These are phyloP conservation scores for Macrolepiota albuminosa DNA, from an alignment of 768 basidiomycete genomes.

Conservation along the genomic window DNA sequence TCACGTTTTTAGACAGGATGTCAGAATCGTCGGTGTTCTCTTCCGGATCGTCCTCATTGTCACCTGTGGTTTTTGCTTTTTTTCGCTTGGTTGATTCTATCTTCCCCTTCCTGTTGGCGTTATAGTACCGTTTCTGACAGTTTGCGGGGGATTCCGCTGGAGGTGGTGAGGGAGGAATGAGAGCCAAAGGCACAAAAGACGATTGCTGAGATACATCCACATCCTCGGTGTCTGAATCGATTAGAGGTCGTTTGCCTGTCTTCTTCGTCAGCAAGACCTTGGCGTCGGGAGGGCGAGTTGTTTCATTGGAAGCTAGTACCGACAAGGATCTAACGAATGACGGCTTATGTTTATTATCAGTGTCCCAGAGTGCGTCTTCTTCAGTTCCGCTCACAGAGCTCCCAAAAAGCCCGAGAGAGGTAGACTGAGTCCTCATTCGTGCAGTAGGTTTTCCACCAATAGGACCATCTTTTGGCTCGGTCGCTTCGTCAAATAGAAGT, in stretches of 20 bases:
- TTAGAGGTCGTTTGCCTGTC: constrained; percentile 41
- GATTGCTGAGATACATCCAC: constrained; percentile 10
- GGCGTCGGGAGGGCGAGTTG: neutral
- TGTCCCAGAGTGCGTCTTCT: constrained; percentile 11
- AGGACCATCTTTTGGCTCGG: constrained; percentile 7
- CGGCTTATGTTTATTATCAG: constrained; percentile 4
- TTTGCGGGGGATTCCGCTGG: constrained; percentile 27
- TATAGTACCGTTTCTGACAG: constrained; percentile 20
- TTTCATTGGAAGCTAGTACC: neutral
- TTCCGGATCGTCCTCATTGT: constrained; percentile 24
- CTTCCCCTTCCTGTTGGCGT: constrained; percentile 36
- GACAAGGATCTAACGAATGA: constrained; percentile 1
- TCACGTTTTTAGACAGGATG: constrained; percentile 26
- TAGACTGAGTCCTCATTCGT: constrained; percentile 11
- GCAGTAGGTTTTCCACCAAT: constrained; percentile 5
- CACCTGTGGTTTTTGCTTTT: constrained; percentile 39
- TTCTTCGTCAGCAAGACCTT: neutral
- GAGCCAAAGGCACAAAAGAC: constrained; percentile 21
- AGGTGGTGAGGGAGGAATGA: constrained; percentile 72
- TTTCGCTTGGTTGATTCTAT: constrained; percentile 32
- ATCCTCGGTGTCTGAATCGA: constrained; percentile 26
- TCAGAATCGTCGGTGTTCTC: constrained; percentile 22
- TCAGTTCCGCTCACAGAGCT: constrained; percentile 1
- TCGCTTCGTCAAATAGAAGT: constrained; percentile 54
- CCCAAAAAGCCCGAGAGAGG: constrained; percentile 12